Evolutionary conservation across 1,284 basidiomycete genomes (phyloP), one percentile per base, ranked within the genome.

Genomic region (Apiotrichum gamsii): DNA sequence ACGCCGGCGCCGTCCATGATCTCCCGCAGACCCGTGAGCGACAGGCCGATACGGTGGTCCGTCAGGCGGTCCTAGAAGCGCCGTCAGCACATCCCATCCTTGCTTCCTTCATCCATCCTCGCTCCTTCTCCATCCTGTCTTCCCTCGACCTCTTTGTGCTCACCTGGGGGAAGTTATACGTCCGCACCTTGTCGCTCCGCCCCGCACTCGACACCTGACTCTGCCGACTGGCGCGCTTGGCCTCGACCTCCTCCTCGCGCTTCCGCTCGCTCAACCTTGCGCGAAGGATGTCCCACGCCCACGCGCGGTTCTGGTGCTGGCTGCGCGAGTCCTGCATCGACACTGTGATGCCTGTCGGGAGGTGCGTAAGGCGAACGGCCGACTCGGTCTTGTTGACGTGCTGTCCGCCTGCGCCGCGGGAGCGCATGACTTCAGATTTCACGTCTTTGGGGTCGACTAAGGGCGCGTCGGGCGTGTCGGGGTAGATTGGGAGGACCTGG

Each of bases 341-440:
- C 9, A 98, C 95, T 0, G 84, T 86, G 47, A 97, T 87, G 0
- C 93, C 91, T 1, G 90, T 89, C 0, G 95, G 94, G 13, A 88
- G 74, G 61, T 98, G 95, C 0, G 91, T 95, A 29, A 98, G 72
- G 1, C 95, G 84, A n/a, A 99, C 89, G 1, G 95, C 95, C 0
- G 91, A 96, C 72, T 98, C 95, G 0, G 94, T 98, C 78, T 89
- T 90, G 75, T 98, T 99, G 62, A 98, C 95, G 73, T 98, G 94
- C 84, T 94, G 62, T n/a, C 95, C 94, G 39, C 95, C 95, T 3
- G 95, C 94, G 38, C 95, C 95, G 28, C 90, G 76, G 0, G 93
- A 81, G 16, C 94, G 82, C 93, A 97, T 96, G 36, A 94, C 89
- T 62, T 97, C 94, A 3, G 88, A 70, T 59, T 80, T 85, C 41